A percentile compares a stretch with the other conserved stretches of the same genome.
phyloP scores from a whole-genome alignment of 2,329 filamentous ascomycete genomes.

The Hirsutella thompsonii region DNA sequence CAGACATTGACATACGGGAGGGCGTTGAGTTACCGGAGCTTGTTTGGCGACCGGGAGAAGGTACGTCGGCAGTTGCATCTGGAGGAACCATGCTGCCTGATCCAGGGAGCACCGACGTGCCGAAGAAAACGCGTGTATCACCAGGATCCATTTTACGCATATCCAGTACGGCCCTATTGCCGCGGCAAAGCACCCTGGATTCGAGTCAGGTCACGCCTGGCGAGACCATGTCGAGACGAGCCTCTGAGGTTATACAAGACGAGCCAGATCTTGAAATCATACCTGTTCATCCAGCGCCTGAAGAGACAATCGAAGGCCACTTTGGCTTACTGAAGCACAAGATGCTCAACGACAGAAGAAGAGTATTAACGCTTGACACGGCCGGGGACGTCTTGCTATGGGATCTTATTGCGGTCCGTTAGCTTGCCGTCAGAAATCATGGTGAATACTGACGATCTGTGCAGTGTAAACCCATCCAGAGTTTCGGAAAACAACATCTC shows the following conservation, averaged over 20 bases:
- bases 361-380: slow-evolving; percentile 84
- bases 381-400: slow-evolving; percentile 90
- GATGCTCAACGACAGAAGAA: slow-evolving; percentile 78
- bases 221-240: slow-evolving; percentile 26
- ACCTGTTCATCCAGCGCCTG: slow-evolving; percentile 55
- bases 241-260: slow-evolving; percentile 17
- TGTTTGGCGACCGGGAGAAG: slow-evolving; percentile 31
- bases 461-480: slow-evolving; percentile 73
- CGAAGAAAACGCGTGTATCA: slow-evolving; percentile 53
- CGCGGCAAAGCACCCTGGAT: slow-evolving; percentile 39
- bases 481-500: slow-evolving; percentile 88
- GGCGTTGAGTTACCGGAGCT: slow-evolving; percentile 53
- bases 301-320: slow-evolving; percentile 84
- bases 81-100: slow-evolving; percentile 20
- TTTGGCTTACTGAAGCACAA: slow-evolving; percentile 91
- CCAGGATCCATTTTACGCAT: slow-evolving; percentile 67
- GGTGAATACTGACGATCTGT: not conserved
- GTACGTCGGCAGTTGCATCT: slow-evolving; percentile 26
- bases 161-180: slow-evolving; percentile 73
- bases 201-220: slow-evolving; percentile 41
- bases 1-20: slow-evolving; percentile 66
- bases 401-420: slow-evolving; percentile 71
- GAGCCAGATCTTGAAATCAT: slow-evolving; percentile 24
- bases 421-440: not conserved
- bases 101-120: slow-evolving; percentile 17